Base-by-base conservation (phyloP, 2,329 filamentous ascomycete species). In the Monosporascus sp. region DNA sequence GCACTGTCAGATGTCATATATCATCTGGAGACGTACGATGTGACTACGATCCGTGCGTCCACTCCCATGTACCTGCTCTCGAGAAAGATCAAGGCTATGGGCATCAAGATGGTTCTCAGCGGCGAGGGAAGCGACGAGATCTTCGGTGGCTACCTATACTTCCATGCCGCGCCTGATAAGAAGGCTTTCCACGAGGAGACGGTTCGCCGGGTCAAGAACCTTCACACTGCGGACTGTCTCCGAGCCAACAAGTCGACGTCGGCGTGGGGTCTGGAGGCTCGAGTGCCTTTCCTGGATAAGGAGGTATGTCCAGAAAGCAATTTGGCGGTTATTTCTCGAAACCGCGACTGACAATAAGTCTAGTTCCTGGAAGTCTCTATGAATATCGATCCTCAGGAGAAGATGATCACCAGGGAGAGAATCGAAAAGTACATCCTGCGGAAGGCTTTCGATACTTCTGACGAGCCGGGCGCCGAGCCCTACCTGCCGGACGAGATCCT, bases 31-130 rank as follows among this genome's bases (percentile, higher is more conserved):
- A 90, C 90, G 15, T 99, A 94, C 76, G 94, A 99, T 71, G 94
- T 99, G 25, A 99, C 94, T 50, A 99, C 94, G 3, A 97, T 99
- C 70, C 91, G 94, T 69, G 94, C 94, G 52, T 97, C 93, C 11
- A 99, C 94, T 11, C 94, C 94, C 61, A 99, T 99, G 94, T 99
- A 97, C 77, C 79, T 99, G 59, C 82, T 99, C 48, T 94, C 90
- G 57, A 87, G 95, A 71, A 99, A 99, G 81, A 99, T 99, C 80
- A 99, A 99, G 81, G 94, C 92, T 37, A 93, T 97, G 86, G 94
- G 94, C 59, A 89, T 99, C 69, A 99, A 99, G 84, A 99, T 99
- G 94, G 94, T 99, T 53, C 82, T 99, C 57, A 95, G 89, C 66
- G 94, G 94, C 57, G 94, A 99, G 76, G 94, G 94, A 49, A 94